Base-by-base conservation (phyloP, 345 rosid genomes). In the Citrus hindsii region DNA sequence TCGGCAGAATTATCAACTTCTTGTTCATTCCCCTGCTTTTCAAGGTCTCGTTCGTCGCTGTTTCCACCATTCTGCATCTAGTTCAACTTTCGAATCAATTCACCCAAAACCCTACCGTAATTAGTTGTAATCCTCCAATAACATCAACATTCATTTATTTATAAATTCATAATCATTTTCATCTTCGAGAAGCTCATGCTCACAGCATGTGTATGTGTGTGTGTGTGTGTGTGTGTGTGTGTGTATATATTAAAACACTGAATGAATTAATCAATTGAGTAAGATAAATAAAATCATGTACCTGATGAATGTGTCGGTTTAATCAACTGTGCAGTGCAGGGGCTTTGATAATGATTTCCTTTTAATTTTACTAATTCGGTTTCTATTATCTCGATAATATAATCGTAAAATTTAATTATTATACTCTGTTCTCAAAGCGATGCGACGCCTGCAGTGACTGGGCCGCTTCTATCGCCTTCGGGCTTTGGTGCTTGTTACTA, bases 11-110 rank as follows among this genome's bases (percentile, higher is more conserved):
- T 74, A 64, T 46, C 14, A 46, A 38, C 81, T 18, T 59, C 83
- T 55, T 76, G 73, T 24, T 59, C 76, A 62, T 79, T 87, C 42
- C 80, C 85, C 82, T 88, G 92, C 81, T 85, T 85, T 83, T 88
- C 98, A 25, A 84, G 83, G 83, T 90, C 89, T 60, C 74, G 70
- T 63, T 58, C 77, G 58, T 64, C 51, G 71, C 40, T 77, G 76
- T 77, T 65, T 65, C 28, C 80, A 77, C 76, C 87, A 84, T 85
- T 77, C 80, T 68, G 86, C 93, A 88, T 89, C 86, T 87, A 86
- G 68, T 68, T 76, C 24, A 46, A 46, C 18, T 46, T 46, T 4
- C 51, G 4, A 12, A 46, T 13, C 30, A 56, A 19, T n/a, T 46
- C 56, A 72, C 53, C 74, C 16, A 27, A 38, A 81, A 35, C 35